Evolutionary conservation across 2,329 filamentous ascomycete genomes (phyloP), one percentile per base, ranked within the genome.

Genomic region (Didymella exigua): DNA sequence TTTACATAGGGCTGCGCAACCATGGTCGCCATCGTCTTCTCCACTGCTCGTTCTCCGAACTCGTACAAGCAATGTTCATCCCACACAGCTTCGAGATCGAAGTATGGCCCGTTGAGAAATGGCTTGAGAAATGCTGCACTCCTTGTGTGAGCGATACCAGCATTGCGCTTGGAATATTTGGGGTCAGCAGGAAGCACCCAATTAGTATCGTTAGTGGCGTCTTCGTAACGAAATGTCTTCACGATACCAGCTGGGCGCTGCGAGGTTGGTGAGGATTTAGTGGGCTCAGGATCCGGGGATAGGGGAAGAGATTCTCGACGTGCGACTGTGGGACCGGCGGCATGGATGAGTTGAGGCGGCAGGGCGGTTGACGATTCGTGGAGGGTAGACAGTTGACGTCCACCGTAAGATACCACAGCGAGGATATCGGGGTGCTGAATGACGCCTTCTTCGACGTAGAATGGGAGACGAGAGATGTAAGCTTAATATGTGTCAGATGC

Each of bases 11-110:
- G 89, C 70, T 91, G 85, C 42, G 86, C 80, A 1, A 91, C 88
- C 89, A 93, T 92, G 0, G 89, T 92, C n/a, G 80, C 81, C 89
- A 93, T 92, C 0, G 89, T 93, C 60, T 85, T 83, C 58, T 85
- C 85, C 0, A 91, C 88, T 2, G 84, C 84, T 10, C 88, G 81
- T 50, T 86, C 84, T 1, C 74, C 84, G 69, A 93, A 93, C 68
- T 92, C 88, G 62, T 83, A 88, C 37, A 81, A 81, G 0, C 87
- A 89, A 69, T 93, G 89, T 72, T 92, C 88, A 7, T 91, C 88
- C 89, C 89, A 93, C 43, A 92, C 86, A 1, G 82, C 81, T 68
- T 93, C 90, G 8, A 93, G 82, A 61, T 92, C 87, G 65, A 92
- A 91, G 57, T 80, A 83, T 0, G 89, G 89, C 0, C 89, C 89